Base-by-base conservation (phyloP, 2,329 filamentous ascomycete species). In the Malbranchea zuffiana region DNA sequence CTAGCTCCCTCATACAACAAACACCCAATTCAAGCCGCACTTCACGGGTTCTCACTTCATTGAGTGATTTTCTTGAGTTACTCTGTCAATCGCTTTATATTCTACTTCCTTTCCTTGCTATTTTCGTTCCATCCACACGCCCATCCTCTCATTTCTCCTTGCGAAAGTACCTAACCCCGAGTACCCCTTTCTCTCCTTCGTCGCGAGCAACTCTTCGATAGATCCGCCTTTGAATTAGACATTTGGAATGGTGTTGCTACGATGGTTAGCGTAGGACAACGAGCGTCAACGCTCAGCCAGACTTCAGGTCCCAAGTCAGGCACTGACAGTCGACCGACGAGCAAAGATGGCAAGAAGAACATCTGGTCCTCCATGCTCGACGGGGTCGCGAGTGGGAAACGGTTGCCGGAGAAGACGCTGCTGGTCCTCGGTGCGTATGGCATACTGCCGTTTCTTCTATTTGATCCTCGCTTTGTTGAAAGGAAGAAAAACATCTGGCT, bases 291-390 rank as follows among this genome's bases (percentile, higher is more conserved):
- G 33, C 48, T 55, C 45, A 61, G 50, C 47, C 54, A 59, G 42
- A 55, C 50, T 47, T 52, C 50, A 40, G 55, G 52, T 36, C 48
- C 51, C 33, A 56, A 53, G 44, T 45, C 45, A 41, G 49, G 46
- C 37, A 39, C 49, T 27, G 50, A 51, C 38, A 63, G 60, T 50
- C 56, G 60, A 33, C 57, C 62, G 21, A 55, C 60, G 23, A 71
- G 67, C 60, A 79, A 82, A 50, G 79, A 80, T 58, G 64, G 65
- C 66, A 87, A 84, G 65, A 84, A 83, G 62, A 84, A 93, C 56
- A 79, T 95, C 61, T 95, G 88, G 88, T 87, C 82, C 43, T 86
- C 84, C 29, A 84, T 95, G 81, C 71, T 95, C 48, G 84, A 92
- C 60, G 80, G 76, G 36, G 87, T 90, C 49, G 85, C 87, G 50